Percentiles rank a stretch among this genome's conserved stretches.
Conservation (phyloP, 192 early-diverging fungal species). For the Podila horticola region DNA sequence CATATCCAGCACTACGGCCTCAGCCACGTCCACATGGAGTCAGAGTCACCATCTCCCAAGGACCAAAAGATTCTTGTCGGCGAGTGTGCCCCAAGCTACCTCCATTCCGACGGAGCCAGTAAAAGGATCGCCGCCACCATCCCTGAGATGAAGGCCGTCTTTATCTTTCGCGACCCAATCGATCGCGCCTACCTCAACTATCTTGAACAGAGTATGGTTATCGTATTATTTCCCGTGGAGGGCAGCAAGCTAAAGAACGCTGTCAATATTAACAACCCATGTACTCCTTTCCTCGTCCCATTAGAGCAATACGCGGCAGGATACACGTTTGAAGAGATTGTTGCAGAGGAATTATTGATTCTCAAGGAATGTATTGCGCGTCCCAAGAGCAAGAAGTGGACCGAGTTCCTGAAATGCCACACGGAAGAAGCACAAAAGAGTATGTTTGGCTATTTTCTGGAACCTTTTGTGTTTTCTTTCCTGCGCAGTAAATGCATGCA, state of each 20-base stretch:
- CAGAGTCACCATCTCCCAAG: slow-evolving; percentile 21
- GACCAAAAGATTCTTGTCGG: slow-evolving; percentile 46
- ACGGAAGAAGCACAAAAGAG: slow-evolving; percentile 42
- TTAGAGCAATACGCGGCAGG: slow-evolving; percentile 53
- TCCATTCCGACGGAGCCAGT: slow-evolving; percentile 49
- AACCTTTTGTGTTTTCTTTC: not conserved
- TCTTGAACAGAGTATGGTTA: slow-evolving; percentile 44
- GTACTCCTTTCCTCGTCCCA: not conserved
- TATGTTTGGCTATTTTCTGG: slow-evolving; percentile 10
- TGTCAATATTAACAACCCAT: not conserved
- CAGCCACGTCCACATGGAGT: slow-evolving; percentile 44
- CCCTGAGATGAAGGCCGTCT: slow-evolving; percentile 61
- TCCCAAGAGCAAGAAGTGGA: slow-evolving; percentile 44
- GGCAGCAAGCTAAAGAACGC: not conserved
- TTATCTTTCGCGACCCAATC: slow-evolving; percentile 61
- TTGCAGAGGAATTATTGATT: slow-evolving; percentile 43
- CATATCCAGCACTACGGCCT: slow-evolving; percentile 51
- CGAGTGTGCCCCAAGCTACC: slow-evolving; percentile 48
- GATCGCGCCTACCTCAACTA: slow-evolving; percentile 63
- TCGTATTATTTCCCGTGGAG: not conserved
- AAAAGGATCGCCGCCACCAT: slow-evolving; percentile 57
- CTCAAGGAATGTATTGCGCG: slow-evolving; percentile 49
- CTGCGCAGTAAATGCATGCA: not conserved
- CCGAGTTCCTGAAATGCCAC: slow-evolving; percentile 43
- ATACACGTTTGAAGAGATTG: slow-evolving; percentile 50